Base-by-base conservation (phyloP, 2,329 filamentous ascomycete species). In the Trichophyton mentagrophytes region DNA sequence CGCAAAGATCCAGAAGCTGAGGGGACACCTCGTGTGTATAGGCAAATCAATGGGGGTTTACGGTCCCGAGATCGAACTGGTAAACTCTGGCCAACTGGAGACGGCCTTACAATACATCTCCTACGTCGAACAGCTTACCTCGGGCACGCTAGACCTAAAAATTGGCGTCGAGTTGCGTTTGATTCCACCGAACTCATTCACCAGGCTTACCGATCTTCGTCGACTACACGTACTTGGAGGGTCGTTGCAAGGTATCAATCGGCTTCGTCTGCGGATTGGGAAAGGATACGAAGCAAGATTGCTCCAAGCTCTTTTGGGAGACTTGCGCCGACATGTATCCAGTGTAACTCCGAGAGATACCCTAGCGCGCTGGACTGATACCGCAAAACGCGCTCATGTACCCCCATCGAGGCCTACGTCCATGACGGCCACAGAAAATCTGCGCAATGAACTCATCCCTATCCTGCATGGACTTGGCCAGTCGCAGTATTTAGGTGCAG, bases 21-120 rank as follows among this genome's bases (percentile, higher is more conserved):
- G 90, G 61, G 80, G 83, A 66, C 89, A 93, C 69, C 76, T 95
- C 0, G 78, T 82, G 62, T 80, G 80, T 15, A 75, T 95, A 7
- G 89, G 95, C 68, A 78, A 85, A 59, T 87, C 92, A 66, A 86
- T 95, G 67, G 89, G 87, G 0, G 76, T 86, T 1, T 85, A 82
- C 30, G 90, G 90, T 0, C 71, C 95, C 27, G 82, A 89, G 64
- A 84, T 93, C 62, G 77, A 82, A 25, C 74, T 89, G 11, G 86
- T 95, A 1, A 87, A 92, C 46, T 60, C 58, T 36, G 58, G 58
- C n/a, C 42, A 60, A 44, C 58, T 60, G 44, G 58, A 60, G 58
- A 60, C 25, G 44, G 58, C 61, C 9, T 56, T 60, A 60, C 46
- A 63, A 62, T 57, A 56, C 47, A 63, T 63, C 60, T 63, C 57